Base-by-base conservation (phyloP, 1,284 basidiomycete genomes). In the Gymnopus androsaceus region DNA sequence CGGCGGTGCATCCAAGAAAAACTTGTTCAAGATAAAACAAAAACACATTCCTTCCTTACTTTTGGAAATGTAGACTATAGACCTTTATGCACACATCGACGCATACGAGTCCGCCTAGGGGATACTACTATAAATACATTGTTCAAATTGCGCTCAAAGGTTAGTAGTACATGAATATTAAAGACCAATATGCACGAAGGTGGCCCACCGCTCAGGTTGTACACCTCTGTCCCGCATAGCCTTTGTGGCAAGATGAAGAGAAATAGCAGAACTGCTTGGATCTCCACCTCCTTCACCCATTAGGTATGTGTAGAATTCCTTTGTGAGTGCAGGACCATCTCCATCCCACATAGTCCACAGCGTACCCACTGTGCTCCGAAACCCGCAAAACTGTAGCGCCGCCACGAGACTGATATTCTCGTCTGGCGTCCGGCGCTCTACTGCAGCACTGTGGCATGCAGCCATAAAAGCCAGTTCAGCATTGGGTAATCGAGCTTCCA, bases 361-460 rank as follows among this genome's bases (percentile, higher is more conserved):
- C 17, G 72, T 74, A 2, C 59, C 71, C 19, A 74, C 61, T 5
- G 72, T 66, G 46, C 67, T 66, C 15, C 57, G 45, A 50, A 64
- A 72, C 17, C 72, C 72, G 25, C 67, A 66, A 12, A 68, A 59
- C 37, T 69, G 59, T 63, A 73, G 67, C 3, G 68, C 69, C 25
- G 66, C 68, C 12, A 71, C 69, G 14, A 74, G 64, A 57, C 73
- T 69, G 2, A 70, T 56, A 4, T 62, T 59, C 48, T 74, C 69
- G 7, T 71, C 68, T 19, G 67, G 58, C 15, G 61, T 46, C n/a
- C n/a, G n/a, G 7, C 59, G 34, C 46, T 64, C 67, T 19, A 69
- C 71, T 31, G 54, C 60, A 4, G 68, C 69, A 27, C 70, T 74
- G 56, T 72, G 63, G 51, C 72, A 74, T 19, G 72, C 72, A 15